Evolutionary conservation across 306 rosid genomes (phyloP).

Genomic region (Gastrolobium bilobum): DNA sequence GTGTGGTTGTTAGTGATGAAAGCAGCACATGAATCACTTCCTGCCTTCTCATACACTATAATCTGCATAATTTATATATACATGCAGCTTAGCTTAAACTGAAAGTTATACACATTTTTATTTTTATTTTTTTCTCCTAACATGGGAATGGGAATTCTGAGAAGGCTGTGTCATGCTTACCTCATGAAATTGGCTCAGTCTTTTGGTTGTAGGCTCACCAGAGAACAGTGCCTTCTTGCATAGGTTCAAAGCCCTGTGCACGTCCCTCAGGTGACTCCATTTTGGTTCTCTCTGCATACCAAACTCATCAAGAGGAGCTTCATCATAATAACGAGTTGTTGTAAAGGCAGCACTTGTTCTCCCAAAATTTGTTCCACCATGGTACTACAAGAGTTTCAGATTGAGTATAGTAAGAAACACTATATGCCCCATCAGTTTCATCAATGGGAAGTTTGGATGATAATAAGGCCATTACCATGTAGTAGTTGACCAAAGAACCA

Average conservation of each 20-base stretch:
- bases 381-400: conserved; percentile 71
- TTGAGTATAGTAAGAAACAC: conserved; percentile 26
- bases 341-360: conserved; percentile 83
- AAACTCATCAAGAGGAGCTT: conserved; percentile 95
- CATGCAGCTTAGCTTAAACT: background rate
- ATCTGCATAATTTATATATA: conserved; percentile 57
- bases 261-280: conserved; percentile 85
- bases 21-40: conserved; percentile 71
- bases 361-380: conserved; percentile 97
- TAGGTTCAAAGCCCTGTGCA: conserved; percentile 76
- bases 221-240: conserved; percentile 72
- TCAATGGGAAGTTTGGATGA: background rate
- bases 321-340: conserved; percentile 91
- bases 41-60: conserved; percentile 63
- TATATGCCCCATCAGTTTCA: background rate
- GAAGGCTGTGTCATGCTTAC: conserved; percentile 45
- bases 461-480: conserved; percentile 70
- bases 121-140: background rate
- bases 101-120: background rate
- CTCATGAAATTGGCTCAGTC: conserved; percentile 56
- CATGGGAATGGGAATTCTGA: conserved; percentile 10
- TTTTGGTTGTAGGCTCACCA: conserved; percentile 43
- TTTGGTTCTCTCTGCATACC: conserved; percentile 92
- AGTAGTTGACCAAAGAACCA: conserved; percentile 85
- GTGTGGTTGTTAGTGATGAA: conserved; percentile 86